Conservation (phyloP, 2,329 filamentous ascomycete species). For the Fusarium keratoplasticum region DNA sequence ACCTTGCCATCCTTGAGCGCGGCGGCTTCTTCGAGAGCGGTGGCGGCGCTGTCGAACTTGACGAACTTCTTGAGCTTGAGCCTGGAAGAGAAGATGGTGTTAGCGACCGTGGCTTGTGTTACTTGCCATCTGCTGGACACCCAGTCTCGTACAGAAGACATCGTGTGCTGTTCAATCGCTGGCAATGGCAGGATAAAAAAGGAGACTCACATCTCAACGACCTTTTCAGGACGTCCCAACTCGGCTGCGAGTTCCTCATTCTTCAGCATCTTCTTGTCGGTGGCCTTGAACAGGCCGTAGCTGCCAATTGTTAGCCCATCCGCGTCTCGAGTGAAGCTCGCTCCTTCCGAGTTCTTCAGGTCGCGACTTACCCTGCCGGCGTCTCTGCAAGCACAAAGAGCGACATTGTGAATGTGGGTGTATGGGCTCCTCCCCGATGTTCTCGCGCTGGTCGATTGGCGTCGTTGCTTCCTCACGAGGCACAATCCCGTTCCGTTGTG, state of each 20-base stretch:
- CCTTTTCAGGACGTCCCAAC: conserved; percentile 82
- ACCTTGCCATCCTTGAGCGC: conserved; percentile 94
- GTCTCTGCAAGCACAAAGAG: conserved; percentile 95
- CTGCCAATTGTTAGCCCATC: conserved; percentile 62
- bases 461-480: conserved; percentile 50
- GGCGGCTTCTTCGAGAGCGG: conserved; percentile 90
- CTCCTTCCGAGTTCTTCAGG: conserved; percentile 18
- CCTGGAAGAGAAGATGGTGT: conserved; percentile 56
- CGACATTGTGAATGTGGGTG: conserved; percentile 73
- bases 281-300: conserved; percentile 98
- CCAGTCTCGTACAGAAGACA: conserved; percentile 19
- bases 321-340: conserved; percentile 12
- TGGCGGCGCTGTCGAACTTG: conserved; percentile 95
- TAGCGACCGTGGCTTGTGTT: conserved; percentile 2
- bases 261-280: conserved; percentile 98
- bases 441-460: conserved; percentile 48
- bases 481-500: conserved; percentile 52
- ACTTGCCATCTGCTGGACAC: conserved; percentile 11
- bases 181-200: not conserved
- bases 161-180: conserved; percentile 3
- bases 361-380: conserved; percentile 75
- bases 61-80: conserved; percentile 96
- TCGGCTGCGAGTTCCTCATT: conserved; percentile 82
- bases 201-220: conserved; percentile 81
- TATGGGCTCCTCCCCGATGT: conserved; percentile 45